Percentiles rank a stretch among this genome's conserved stretches.
Conservation (phyloP, 169 alveolate species). For the Fabrea salina region DNA sequence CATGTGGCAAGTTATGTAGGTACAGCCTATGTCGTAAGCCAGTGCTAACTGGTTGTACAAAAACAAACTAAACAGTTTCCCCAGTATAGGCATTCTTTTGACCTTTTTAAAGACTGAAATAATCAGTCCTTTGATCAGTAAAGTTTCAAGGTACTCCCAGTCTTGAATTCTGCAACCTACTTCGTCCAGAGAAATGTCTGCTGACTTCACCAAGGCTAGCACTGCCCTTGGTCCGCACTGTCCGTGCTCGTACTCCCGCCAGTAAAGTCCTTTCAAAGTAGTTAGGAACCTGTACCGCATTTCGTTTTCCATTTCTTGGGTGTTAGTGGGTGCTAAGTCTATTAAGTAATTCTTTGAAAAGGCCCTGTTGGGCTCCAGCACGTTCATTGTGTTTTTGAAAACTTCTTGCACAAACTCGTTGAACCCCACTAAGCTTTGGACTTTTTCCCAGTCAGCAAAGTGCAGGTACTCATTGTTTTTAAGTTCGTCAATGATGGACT, state of each 20-base stretch:
- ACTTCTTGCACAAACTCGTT: not conserved
- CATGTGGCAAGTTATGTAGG: not conserved
- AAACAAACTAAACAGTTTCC: not conserved
- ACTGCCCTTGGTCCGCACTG: not conserved
- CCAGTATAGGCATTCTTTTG: not conserved
- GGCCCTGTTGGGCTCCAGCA: not conserved
- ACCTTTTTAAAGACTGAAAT: not conserved
- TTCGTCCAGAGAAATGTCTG: not conserved
- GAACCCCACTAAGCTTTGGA: not conserved
- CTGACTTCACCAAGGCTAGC: not conserved
- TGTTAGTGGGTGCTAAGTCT: not conserved
- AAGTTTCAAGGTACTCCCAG: not conserved
- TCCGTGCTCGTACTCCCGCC: not conserved
- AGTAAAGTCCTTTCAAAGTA: not conserved
- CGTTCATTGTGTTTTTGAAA: not conserved
- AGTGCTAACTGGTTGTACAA: not conserved
- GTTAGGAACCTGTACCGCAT: not conserved
- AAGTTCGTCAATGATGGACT: not conserved
- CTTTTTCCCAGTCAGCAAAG: not conserved
- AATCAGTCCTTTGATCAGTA: not conserved
- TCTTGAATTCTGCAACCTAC: not conserved
- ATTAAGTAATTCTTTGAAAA: not conserved
- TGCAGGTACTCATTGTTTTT: not conserved
- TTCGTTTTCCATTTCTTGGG: not conserved
- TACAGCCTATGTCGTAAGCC: not conserved